Conservation (phyloP, 805 yeast species). For the Yamadazyma akitaensis region DNA sequence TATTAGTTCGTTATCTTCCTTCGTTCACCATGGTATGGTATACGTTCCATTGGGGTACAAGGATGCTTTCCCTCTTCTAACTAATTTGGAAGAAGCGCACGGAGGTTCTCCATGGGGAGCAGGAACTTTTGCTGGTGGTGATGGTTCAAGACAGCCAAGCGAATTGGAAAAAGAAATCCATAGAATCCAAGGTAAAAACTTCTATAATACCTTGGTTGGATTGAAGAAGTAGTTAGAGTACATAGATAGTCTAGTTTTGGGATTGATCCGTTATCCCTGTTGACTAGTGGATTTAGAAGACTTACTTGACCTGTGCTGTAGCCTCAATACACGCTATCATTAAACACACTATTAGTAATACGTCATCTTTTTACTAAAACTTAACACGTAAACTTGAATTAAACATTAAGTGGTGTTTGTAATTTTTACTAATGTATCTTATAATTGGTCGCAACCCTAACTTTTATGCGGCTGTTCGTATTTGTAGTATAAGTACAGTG, state of each 20-base stretch:
- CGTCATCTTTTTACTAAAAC: neutral
- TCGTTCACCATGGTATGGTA: slow-evolving; percentile 78
- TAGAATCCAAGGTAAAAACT: slow-evolving; percentile 62
- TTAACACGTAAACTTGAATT: neutral
- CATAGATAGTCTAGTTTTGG: neutral
- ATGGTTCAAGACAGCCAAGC: slow-evolving; percentile 70
- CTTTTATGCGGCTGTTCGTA: neutral
- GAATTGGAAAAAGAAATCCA: slow-evolving; percentile 64
- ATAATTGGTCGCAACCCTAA: too few relatives aligned
- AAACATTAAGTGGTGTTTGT: neutral
- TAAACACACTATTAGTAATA: too few relatives aligned
- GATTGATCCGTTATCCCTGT: too few relatives aligned
- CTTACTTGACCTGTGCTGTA: too few relatives aligned
- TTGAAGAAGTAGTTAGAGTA: slow-evolving; percentile 4
- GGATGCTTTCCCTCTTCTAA: slow-evolving; percentile 49
- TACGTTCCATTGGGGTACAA: slow-evolving; percentile 78
- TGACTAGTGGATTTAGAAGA: neutral
- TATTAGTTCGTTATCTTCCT: slow-evolving; percentile 58
- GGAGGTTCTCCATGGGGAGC: slow-evolving; percentile 90
- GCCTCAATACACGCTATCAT: too few relatives aligned
- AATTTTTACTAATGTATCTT: neutral
- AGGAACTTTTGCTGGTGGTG: slow-evolving; percentile 72
- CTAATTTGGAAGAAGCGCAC: slow-evolving; percentile 61
- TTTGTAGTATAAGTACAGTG: neutral
- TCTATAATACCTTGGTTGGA: slow-evolving; percentile 28